A percentile compares a stretch with the other conserved stretches of the same genome.
Conservation (phyloP, 495 filamentous ascomycete species). For the Neurospora sp. region DNA sequence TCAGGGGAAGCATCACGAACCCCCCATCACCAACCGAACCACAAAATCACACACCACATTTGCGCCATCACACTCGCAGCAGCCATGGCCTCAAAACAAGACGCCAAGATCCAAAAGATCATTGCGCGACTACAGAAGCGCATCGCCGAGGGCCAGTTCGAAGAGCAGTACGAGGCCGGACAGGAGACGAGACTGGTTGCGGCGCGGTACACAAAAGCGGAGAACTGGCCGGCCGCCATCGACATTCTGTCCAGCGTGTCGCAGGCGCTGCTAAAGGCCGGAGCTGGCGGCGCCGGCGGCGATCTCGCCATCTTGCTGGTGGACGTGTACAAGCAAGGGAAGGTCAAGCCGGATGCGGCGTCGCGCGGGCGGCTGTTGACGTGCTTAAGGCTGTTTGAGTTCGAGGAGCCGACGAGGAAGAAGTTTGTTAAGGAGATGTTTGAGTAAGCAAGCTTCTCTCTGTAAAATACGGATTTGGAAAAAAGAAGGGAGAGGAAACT, state of each 20-base stretch:
- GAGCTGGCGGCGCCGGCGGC: constrained; percentile 83
- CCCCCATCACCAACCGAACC: neutral
- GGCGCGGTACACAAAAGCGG: constrained; percentile 77
- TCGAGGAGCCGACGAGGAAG: constrained; percentile 81
- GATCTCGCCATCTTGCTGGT: constrained; percentile 78
- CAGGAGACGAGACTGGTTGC: constrained; percentile 94
- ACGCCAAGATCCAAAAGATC: constrained; percentile 38
- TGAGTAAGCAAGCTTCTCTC: constrained; percentile 39
- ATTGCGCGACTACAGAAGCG: constrained; percentile 48
- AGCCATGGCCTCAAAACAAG: constrained; percentile 1
- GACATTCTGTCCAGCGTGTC: constrained; percentile 81
- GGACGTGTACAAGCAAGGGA: constrained; percentile 79
- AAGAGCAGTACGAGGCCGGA: constrained; percentile 74
- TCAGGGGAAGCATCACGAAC: neutral
- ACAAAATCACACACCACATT: neutral
- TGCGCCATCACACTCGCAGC: neutral
- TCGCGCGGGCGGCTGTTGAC: constrained; percentile 49
- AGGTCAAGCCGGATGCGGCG: constrained; percentile 56
- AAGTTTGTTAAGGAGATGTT: constrained; percentile 83
- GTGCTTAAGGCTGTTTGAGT: constrained; percentile 67
- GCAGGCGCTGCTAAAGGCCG: constrained; percentile 72
- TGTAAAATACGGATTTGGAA: neutral
- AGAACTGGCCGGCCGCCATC: constrained; percentile 73
- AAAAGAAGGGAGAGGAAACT: neutral
- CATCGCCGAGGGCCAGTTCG: constrained; percentile 79